phyloP scores from a whole-genome alignment of 345 rosid genomes.

The Capsella bursapastoris region DNA sequence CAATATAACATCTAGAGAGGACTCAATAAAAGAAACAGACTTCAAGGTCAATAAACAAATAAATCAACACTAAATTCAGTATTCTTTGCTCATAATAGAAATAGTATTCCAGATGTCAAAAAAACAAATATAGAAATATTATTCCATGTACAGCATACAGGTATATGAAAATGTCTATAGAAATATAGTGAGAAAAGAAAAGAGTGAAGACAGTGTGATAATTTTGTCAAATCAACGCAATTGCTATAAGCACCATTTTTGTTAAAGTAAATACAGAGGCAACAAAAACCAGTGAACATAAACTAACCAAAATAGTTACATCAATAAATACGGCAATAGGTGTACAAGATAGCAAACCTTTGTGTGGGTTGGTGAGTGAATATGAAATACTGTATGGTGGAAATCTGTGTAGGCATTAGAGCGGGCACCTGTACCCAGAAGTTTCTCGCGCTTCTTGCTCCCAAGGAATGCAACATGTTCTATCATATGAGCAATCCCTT shows the following conservation, averaged over 20 bases:
- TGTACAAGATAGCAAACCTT: conserved; percentile 64
- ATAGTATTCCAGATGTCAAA: not conserved
- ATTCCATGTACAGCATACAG: not conserved
- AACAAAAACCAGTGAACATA: conserved; percentile 15
- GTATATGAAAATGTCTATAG: not conserved
- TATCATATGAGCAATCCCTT: conserved; percentile 99
- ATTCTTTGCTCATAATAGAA: not conserved
- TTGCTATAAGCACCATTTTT: conserved; percentile 1
- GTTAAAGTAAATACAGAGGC: conserved; percentile 10
- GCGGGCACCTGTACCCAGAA: conserved; percentile 97
- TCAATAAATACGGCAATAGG: not conserved
- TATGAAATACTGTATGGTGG: conserved; percentile 99
- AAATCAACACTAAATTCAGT: conserved; percentile 13
- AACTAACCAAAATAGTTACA: conserved; percentile 7
- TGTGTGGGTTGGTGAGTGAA: conserved; percentile 87
- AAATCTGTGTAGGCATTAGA: conserved; percentile 99
- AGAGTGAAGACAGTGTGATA: conserved; percentile 11
- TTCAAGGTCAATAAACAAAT: conserved; percentile 23
- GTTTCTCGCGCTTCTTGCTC: conserved; percentile 98
- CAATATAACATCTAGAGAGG: conserved; percentile 18
- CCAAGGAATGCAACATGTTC: conserved; percentile 99
- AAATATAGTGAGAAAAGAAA: not conserved
- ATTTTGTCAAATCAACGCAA: conserved; percentile 6
- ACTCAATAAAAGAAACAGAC: conserved; percentile 15
- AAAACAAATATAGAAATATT: not conserved